A percentile compares a stretch with the other conserved stretches of the same genome.
phyloP scores from a whole-genome alignment of 306 rosid genomes.

The Trifolium fragiferum region DNA sequence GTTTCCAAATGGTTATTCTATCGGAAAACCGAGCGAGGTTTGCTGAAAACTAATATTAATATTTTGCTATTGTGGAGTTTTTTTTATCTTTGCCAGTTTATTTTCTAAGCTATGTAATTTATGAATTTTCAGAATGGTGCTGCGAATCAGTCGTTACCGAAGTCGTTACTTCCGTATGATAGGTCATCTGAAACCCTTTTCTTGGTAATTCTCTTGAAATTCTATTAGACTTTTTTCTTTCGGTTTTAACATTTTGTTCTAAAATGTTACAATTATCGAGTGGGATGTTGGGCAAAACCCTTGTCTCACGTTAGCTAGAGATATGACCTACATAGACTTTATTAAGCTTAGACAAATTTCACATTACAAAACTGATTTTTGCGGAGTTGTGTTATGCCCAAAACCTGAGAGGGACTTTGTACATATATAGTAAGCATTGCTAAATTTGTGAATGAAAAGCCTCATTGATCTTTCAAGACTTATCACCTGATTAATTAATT shows the following conservation, averaged over 20 bases:
- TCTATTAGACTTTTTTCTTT: constrained; percentile 22
- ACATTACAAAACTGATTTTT: background rate
- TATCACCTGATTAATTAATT: constrained; percentile 25
- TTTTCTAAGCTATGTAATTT: constrained; percentile 29
- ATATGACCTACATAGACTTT: background rate
- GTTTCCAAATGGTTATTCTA: constrained; percentile 87
- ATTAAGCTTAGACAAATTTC: background rate
- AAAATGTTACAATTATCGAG: constrained; percentile 18
- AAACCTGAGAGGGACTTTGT: constrained; percentile 12
- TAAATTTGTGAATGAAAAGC: constrained; percentile 17
- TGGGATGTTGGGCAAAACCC: constrained; percentile 4
- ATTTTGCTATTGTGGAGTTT: constrained; percentile 11
- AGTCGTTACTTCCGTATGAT: constrained; percentile 90
- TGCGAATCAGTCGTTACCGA: constrained; percentile 55
- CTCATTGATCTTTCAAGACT: constrained; percentile 33
- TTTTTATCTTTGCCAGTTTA: constrained; percentile 34
- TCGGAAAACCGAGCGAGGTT: constrained; percentile 88
- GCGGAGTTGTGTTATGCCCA: background rate
- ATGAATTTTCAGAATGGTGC: constrained; percentile 67
- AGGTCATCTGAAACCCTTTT: constrained; percentile 85
- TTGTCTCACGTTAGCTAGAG: background rate
- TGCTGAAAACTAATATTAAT: constrained; percentile 45
- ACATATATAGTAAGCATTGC: background rate
- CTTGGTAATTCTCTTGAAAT: constrained; percentile 62
- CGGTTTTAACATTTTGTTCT: constrained; percentile 31